A percentile compares a stretch with the other conserved stretches of the same genome.
Conservation (phyloP, 1,139 yeast species). For the Magnusiomyces ingens region DNA sequence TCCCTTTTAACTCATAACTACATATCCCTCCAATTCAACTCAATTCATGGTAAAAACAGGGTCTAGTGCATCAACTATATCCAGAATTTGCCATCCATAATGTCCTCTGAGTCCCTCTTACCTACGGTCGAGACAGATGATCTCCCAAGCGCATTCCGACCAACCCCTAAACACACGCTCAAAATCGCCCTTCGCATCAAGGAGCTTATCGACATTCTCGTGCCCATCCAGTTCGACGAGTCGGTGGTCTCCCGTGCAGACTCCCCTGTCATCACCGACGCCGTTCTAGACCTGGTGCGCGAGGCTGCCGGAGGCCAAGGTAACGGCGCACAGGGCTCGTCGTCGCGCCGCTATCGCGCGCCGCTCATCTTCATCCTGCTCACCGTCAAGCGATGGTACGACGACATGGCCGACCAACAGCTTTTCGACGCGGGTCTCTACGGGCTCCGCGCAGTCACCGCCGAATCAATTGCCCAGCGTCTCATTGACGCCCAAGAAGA, state of each 20-base stretch:
- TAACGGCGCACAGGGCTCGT: constrained; percentile 48
- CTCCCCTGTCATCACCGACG: constrained; percentile 54
- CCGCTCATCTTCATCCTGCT: constrained; percentile 61
- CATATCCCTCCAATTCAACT: neutral
- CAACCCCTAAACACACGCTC: constrained; percentile 63
- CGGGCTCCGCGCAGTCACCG: constrained; percentile 54
- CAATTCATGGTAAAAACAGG: no score
- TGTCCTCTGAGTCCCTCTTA: constrained; percentile 3
- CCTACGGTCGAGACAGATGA: neutral
- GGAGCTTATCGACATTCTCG: constrained; percentile 57
- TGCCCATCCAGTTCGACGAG: constrained; percentile 56
- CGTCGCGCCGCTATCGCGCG: constrained; percentile 60
- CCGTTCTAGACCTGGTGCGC: constrained; percentile 53
- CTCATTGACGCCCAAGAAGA: constrained; percentile 59
- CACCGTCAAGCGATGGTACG: constrained; percentile 75
- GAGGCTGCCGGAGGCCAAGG: constrained; percentile 82
- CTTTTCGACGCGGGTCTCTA: constrained; percentile 63
- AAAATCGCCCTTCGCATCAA: constrained; percentile 71
- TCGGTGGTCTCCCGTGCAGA: constrained; percentile 48
- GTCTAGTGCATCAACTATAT: neutral
- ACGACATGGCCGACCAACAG: constrained; percentile 52
- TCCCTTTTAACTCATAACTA: neutral
- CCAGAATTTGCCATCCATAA: neutral
- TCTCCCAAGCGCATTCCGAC: constrained; percentile 28
- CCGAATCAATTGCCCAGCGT: constrained; percentile 64